phyloP scores from a whole-genome alignment of 495 filamentous ascomycete species.

The Penicillium turbatum region DNA sequence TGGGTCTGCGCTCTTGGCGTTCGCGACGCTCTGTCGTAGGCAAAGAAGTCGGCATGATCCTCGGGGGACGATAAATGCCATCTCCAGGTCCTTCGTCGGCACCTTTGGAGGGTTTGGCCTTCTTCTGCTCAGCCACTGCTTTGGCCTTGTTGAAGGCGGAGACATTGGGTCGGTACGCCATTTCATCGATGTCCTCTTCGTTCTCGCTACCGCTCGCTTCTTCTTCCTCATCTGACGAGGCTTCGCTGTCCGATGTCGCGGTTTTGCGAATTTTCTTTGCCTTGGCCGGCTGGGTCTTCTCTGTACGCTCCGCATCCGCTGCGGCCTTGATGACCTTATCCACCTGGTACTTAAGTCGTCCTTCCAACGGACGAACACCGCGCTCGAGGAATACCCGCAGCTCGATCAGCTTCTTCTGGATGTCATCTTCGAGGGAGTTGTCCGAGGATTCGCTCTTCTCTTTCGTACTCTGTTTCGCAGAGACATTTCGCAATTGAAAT shows the following conservation, averaged over 20 bases:
- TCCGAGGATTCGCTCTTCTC: constrained; percentile 24
- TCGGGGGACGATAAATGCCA: constrained; percentile 78
- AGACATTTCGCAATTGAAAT: constrained; percentile 63
- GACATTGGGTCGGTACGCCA: constrained; percentile 64
- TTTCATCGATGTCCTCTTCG: constrained; percentile 52
- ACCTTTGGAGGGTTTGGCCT: constrained; percentile 21
- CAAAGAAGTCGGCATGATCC: constrained; percentile 69
- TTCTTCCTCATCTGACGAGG: constrained; percentile 27
- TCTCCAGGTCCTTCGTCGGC: constrained; percentile 32
- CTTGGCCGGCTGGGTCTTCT: constrained; percentile 24
- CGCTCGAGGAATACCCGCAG: constrained; percentile 84
- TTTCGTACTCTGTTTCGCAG: constrained; percentile 21
- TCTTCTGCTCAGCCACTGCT: constrained; percentile 28
- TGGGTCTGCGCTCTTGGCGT: constrained; percentile 40
- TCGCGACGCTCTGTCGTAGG: constrained; percentile 58
- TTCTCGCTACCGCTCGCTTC: constrained; percentile 31
- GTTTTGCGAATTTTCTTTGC: constrained; percentile 26
- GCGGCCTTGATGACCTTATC: constrained; percentile 86
- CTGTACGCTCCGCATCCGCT: constrained; percentile 60
- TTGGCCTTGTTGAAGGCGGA: constrained; percentile 47
- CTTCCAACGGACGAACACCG: constrained; percentile 84
- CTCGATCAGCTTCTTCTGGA: constrained; percentile 79
- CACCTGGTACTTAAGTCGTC: constrained; percentile 78
- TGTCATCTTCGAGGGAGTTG: constrained; percentile 48
- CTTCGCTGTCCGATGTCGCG: constrained; percentile 19